Evolutionary conservation across 257 asterid species (phyloP).

Genomic region (Avicennia marina): DNA sequence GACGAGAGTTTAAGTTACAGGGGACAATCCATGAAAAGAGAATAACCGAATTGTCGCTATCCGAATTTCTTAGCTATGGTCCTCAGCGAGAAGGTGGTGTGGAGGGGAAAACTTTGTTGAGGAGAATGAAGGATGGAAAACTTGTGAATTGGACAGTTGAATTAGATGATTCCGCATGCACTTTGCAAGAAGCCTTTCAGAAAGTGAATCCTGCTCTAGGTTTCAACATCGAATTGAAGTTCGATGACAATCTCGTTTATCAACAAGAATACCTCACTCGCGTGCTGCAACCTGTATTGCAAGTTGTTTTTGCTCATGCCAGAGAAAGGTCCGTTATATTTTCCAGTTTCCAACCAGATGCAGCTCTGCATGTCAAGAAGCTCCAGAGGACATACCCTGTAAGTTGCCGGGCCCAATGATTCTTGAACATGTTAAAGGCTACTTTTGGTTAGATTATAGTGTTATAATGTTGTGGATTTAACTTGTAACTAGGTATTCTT

Average conservation of each 20-base stretch:
- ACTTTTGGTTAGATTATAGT: neutral
- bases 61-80: constrained; percentile 78
- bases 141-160: constrained; percentile 65
- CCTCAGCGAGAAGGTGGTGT: constrained; percentile 48
- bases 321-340: constrained; percentile 63
- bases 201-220: constrained; percentile 71
- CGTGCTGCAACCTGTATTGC: constrained; percentile 41
- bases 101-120: constrained; percentile 51
- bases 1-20: constrained; percentile 27
- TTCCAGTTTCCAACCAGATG: constrained; percentile 89
- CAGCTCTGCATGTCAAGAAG: constrained; percentile 53
- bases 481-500: constrained; percentile 53
- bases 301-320: constrained; percentile 56
- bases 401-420: constrained; percentile 10
- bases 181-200: constrained; percentile 72
- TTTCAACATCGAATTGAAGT: constrained; percentile 84
- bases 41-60: constrained; percentile 61
- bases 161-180: constrained; percentile 65
- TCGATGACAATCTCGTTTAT: constrained; percentile 65
- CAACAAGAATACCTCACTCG: constrained; percentile 42
- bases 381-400: constrained; percentile 75
- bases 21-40: constrained; percentile 65
- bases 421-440: neutral
- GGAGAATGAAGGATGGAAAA: constrained; percentile 77
- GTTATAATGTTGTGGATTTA: too few species aligned